Percentiles rank a stretch among this genome's conserved stretches.
Evolutionary conservation across 345 rosid genomes (phyloP).

Genomic region (Diplotaxis tenuifolia): DNA sequence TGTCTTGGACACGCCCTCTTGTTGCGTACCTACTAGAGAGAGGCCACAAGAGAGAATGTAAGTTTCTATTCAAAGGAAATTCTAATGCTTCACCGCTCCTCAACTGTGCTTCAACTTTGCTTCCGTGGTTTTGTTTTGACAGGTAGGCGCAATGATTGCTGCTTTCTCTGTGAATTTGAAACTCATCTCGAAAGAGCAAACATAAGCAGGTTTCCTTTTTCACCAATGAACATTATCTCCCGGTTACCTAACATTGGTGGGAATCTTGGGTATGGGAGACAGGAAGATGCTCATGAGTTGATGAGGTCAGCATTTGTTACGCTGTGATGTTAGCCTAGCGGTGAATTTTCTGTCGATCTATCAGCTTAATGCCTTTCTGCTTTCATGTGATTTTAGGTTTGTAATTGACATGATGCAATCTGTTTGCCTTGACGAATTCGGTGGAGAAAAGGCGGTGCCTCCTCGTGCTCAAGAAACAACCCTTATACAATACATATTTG

Average conservation of each 20-base stretch:
- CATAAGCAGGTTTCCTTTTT: slow-evolving; percentile 64
- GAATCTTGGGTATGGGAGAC: slow-evolving; percentile 95
- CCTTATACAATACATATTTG: slow-evolving; percentile 87
- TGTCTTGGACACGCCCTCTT: slow-evolving; percentile 79
- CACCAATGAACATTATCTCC: slow-evolving; percentile 81
- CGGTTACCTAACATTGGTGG: slow-evolving; percentile 85
- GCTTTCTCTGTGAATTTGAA: slow-evolving; percentile 86
- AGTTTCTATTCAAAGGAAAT: not conserved
- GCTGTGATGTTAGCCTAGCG: not conserved
- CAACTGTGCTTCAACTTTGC: not conserved
- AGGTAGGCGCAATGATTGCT: slow-evolving; percentile 92
- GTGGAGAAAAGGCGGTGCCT: slow-evolving; percentile 87
- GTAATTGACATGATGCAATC: slow-evolving; percentile 97
- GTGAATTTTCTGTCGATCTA: not conserved
- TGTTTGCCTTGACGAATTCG: slow-evolving; percentile 88
- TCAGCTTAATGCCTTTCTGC: slow-evolving; percentile 10
- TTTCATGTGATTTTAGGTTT: slow-evolving; percentile 51
- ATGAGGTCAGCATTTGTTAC: slow-evolving; percentile 63
- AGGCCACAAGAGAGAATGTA: slow-evolving; percentile 84
- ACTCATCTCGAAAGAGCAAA: slow-evolving; percentile 71
- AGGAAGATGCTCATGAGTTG: slow-evolving; percentile 99
- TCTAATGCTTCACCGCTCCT: slow-evolving; percentile 1
- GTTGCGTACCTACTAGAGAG: slow-evolving; percentile 81
- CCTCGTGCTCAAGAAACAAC: slow-evolving; percentile 81
- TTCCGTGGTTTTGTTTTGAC: slow-evolving; percentile 36